Evolutionary conservation across 2,329 filamentous ascomycete species (phyloP), one percentile per base, ranked within the genome.

Genomic region (Dactylellina cionopaga): DNA sequence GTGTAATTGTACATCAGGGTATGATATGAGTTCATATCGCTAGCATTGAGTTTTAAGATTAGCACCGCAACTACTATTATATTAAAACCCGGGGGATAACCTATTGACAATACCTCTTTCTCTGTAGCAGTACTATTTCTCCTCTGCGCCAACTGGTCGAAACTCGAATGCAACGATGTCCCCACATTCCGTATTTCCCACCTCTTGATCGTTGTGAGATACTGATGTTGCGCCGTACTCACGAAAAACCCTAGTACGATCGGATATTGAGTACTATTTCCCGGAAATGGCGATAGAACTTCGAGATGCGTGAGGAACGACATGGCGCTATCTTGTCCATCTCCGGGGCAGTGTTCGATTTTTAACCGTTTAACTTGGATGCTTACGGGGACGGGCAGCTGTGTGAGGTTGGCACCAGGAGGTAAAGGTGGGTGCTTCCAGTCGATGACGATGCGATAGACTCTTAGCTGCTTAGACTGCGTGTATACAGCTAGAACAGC

Each of bases 151-250:
- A 95, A 83, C 76, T 93, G 89, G 75, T 92, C 90, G 78, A 96
- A 94, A 10, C 89, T 90, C 1, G 89, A 82, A 78, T 95, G 90
- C 5, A 96, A 81, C 7, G 82, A 84, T 74, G 89, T 87, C n/a
- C 85, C 81, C 49, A 87, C 84, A 29, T 90, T 87, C 29, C 85
- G 84, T 7, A 94, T 79, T 76, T 95, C 89, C 94, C 94, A 98
- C 74, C 90, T 86, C 74, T 92, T 89, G 74, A 98, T 84, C 39
- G 93, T 86, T 75, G 89, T 96, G 76, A 90, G 87, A 0, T 87
- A 83, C 29, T 88, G 87, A 75, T 89, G 87, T 41, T 85, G 66
- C 9, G 69, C 44, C 7, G 63, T 75, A 35, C 84, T 58, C 86
- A 88, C 27, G 84, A 84, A 75, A 27, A 93, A 85, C 0, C 90